A percentile compares a stretch with the other conserved stretches of the same genome.
These are phyloP conservation scores for Hemisphaericaspora xylanilytica DNA, from an alignment of 1,139 yeast species.

Conservation along the genomic window DNA sequence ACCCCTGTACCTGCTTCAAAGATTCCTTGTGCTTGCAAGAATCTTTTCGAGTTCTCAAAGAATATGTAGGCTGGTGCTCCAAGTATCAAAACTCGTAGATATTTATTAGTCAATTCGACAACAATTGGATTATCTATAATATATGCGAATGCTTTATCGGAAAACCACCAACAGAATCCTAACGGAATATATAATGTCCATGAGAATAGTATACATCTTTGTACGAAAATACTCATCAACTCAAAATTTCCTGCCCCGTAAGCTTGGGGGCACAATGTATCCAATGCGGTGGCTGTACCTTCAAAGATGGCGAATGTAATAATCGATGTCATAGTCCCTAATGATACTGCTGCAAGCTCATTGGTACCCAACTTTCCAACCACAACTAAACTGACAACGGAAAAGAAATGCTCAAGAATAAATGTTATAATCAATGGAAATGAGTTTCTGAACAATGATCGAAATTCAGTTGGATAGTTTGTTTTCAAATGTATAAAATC, in stretches of 20 bases:
- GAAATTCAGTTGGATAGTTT: constrained; percentile 44
- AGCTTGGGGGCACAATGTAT: constrained; percentile 84
- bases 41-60: constrained; percentile 81
- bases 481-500: constrained; percentile 47
- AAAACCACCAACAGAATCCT: constrained; percentile 62
- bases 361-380: constrained; percentile 73
- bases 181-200: constrained; percentile 58
- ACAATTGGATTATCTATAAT: constrained; percentile 62
- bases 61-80: constrained; percentile 87
- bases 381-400: constrained; percentile 66
- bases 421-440: constrained; percentile 67
- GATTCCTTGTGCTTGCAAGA: constrained; percentile 86
- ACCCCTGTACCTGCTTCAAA: constrained; percentile 88
- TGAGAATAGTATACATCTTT: constrained; percentile 60
- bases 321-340: constrained; percentile 86
- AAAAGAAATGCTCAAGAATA: constrained; percentile 67
- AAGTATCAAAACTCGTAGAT: constrained; percentile 59
- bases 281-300: constrained; percentile 85
- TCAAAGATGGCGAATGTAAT: constrained; percentile 82
- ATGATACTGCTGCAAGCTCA: constrained; percentile 77
- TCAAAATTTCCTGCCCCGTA: constrained; percentile 67
- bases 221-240: constrained; percentile 62
- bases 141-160: constrained; percentile 49
- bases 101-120: constrained; percentile 59
- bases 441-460: constrained; percentile 52